phyloP scores from a whole-genome alignment of 129 eudicot species.

The Oenanthe sinensis region DNA sequence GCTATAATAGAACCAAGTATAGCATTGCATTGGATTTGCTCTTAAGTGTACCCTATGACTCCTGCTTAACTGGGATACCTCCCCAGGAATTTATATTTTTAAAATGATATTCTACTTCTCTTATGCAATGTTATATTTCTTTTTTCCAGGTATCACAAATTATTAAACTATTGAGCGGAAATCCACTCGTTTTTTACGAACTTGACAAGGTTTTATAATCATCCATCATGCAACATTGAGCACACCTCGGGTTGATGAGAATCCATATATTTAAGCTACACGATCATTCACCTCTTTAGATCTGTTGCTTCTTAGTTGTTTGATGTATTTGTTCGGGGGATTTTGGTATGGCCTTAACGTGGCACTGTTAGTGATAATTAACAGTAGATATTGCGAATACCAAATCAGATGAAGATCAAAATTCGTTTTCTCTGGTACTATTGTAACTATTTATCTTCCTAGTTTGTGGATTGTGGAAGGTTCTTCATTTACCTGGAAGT shows the following conservation, averaged over 20 bases:
- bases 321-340: constrained; percentile 13
- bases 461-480: constrained; percentile 8
- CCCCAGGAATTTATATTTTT: neutral
- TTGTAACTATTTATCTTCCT: constrained; percentile 4
- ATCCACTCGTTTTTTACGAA: constrained; percentile 6
- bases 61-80: neutral
- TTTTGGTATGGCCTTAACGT: constrained; percentile 12
- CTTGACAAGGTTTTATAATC: constrained; percentile 9
- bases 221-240: constrained; percentile 22
- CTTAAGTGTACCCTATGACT: neutral
- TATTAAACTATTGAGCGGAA: neutral
- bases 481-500: constrained; percentile 22
- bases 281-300: neutral
- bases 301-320: constrained; percentile 17
- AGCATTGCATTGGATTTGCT: no score
- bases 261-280: constrained; percentile 5
- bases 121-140: neutral
- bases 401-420: neutral
- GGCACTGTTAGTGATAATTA: neutral
- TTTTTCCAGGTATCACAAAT: neutral
- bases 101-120: neutral
- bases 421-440: neutral
- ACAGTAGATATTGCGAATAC: neutral
- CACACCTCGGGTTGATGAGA: constrained; percentile 19
- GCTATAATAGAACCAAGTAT: no score